Evolutionary conservation across 2,329 filamentous ascomycete species (phyloP), one percentile per base, ranked within the genome.

Genomic region (Monilinia laxa): DNA sequence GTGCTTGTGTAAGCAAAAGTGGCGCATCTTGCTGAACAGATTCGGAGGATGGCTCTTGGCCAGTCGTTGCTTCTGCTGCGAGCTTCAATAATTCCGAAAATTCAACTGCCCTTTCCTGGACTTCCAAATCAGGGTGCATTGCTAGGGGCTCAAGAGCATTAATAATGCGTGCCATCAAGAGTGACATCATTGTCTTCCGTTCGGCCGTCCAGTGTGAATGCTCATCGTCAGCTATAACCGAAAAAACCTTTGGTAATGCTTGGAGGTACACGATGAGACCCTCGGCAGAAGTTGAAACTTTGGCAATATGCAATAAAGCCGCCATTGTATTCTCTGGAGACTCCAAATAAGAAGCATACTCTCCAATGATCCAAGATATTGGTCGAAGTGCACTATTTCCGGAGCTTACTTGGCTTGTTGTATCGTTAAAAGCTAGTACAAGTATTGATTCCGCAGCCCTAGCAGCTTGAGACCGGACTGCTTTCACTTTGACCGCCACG

Each of bases 81-180:
- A 99, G 82, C 67, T 92, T 92, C 74, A 98, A 86, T 16, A 98
- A 83, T 76, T 99, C 95, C 0, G 93, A 84, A 73, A 97, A 96
- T 75, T 97, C 93, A 1, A 97, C 93, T 3, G 93, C 90, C 66
- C 95, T 87, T 77, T 98, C 95, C 78, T 99, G 95, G 4, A 99
- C 93, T 76, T 99, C 95, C 1, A 99, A 83, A 73, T 88, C 92
- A 0, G 94, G 93, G 76, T 98, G 92, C 52, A 89, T 83, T 0
- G 88, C 87, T 20, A 98, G 79, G 0, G 88, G 86, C 73, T 98
- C 93, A 28, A 97, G 81, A 58, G 91, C 90, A 76, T 95, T 87
- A 25, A 96, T 85, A 9, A 97, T 87, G 2, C 93, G 87, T 38
- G 91, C 90, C 78, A 96, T 87, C 31, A 96, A 81, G 4, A 98